Evolutionary conservation across 768 basidiomycete species (phyloP).

Genomic region (Amanita brunnescens): DNA sequence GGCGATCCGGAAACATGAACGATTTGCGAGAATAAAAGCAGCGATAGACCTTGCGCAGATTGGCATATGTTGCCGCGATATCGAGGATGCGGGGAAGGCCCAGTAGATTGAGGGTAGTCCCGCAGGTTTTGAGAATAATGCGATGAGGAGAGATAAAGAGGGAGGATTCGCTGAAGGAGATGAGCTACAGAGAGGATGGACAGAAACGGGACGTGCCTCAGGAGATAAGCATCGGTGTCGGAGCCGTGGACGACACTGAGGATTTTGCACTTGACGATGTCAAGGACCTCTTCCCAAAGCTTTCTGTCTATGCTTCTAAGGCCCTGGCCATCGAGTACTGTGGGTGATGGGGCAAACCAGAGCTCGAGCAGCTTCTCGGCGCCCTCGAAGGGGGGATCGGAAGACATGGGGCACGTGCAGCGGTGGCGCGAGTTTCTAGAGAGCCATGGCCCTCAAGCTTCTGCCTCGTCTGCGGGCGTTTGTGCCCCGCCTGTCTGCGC

Average conservation of each 20-base stretch:
- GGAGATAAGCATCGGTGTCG: slow-evolving; percentile 92
- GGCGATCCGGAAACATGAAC: slow-evolving; percentile 99
- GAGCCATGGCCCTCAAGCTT: not conserved
- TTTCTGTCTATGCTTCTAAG: slow-evolving; percentile 65
- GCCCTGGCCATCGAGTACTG: slow-evolving; percentile 54
- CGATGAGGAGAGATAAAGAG: slow-evolving; percentile 92
- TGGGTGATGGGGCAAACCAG: slow-evolving; percentile 85
- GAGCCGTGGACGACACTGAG: slow-evolving; percentile 81
- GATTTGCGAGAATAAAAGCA: slow-evolving; percentile 98
- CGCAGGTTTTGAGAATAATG: slow-evolving; percentile 97
- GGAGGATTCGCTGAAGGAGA: slow-evolving; percentile 80
- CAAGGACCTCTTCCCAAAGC: slow-evolving; percentile 96
- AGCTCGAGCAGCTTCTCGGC: slow-evolving; percentile 95
- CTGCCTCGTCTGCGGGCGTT: slow-evolving; percentile 1
- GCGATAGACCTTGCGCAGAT: slow-evolving; percentile 65
- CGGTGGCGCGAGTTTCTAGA: not conserved
- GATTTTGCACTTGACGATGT: slow-evolving; percentile 94
- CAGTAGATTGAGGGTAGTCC: slow-evolving; percentile 94
- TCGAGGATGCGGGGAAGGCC: slow-evolving; percentile 92
- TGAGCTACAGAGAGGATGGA: slow-evolving; percentile 9
- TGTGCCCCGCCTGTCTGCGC: not conserved
- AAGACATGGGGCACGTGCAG: slow-evolving; percentile 7
- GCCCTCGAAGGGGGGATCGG: slow-evolving; percentile 71
- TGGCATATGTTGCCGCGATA: slow-evolving; percentile 69
- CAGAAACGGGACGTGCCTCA: slow-evolving; percentile 57